Conservation (phyloP, 2,329 filamentous ascomycete genomes). For the Microdochium paspali region DNA sequence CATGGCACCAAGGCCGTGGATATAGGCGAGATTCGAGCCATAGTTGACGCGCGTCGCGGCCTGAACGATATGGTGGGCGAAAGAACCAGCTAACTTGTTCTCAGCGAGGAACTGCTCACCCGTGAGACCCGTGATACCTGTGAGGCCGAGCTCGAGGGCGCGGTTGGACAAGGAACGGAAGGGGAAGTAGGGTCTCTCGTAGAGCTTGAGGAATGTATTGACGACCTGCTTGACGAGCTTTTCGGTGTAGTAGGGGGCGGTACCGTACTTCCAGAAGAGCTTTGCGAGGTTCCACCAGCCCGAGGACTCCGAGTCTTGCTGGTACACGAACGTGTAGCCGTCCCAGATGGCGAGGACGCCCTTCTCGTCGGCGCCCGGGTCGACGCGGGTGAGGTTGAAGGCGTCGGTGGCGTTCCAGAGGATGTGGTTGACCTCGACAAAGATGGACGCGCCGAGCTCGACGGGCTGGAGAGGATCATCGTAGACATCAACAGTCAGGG, state of each 20-base stretch:
- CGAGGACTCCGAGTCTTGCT: slow-evolving; percentile 46
- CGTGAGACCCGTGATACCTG: slow-evolving; percentile 56
- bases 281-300: slow-evolving; percentile 76
- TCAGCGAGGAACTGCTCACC: slow-evolving; percentile 62
- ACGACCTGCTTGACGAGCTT: slow-evolving; percentile 64
- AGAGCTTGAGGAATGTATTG: slow-evolving; percentile 67
- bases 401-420: slow-evolving; percentile 62
- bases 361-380: slow-evolving; percentile 34
- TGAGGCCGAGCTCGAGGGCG: slow-evolving; percentile 57
- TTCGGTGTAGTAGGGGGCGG: slow-evolving; percentile 65
- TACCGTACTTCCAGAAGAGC: slow-evolving; percentile 77
- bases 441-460: slow-evolving; percentile 88
- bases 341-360: slow-evolving; percentile 75
- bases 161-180: slow-evolving; percentile 67
- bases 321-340: slow-evolving; percentile 63
- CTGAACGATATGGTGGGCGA: slow-evolving; percentile 76
- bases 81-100: slow-evolving; percentile 53
- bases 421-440: slow-evolving; percentile 77
- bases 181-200: slow-evolving; percentile 74
- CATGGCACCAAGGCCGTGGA: slow-evolving; percentile 87
- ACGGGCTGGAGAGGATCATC: slow-evolving; percentile 57
- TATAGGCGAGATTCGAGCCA: slow-evolving; percentile 74
- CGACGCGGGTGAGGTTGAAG: slow-evolving; percentile 58
- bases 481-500: slow-evolving; percentile 74
- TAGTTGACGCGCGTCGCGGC: slow-evolving; percentile 92